phyloP scores from a whole-genome alignment of 2,329 filamentous ascomycete species.

The Aspergillus felis region DNA sequence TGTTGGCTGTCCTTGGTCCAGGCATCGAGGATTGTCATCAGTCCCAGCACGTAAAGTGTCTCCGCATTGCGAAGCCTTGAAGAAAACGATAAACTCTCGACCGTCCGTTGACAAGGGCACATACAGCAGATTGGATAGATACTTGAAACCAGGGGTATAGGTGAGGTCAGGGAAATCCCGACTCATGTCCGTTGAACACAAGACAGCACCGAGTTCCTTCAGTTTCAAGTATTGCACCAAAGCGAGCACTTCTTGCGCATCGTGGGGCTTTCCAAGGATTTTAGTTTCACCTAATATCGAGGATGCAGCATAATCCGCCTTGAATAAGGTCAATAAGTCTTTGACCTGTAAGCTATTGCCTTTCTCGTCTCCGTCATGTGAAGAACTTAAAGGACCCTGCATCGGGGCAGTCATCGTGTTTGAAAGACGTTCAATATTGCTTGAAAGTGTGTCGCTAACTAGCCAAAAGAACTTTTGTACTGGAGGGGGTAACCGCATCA shows the following conservation, averaged over 20 bases:
- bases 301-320: conserved; percentile 80
- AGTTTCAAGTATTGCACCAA: conserved; percentile 81
- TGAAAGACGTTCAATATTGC: conserved; percentile 82
- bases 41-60: conserved; percentile 70
- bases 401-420: conserved; percentile 82
- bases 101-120: conserved; percentile 75
- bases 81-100: conserved; percentile 85
- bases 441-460: conserved; percentile 77
- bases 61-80: conserved; percentile 71
- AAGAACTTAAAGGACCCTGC: conserved; percentile 86
- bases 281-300: conserved; percentile 89
- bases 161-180: conserved; percentile 76
- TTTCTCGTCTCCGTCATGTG: conserved; percentile 77
- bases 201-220: conserved; percentile 68
- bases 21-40: conserved; percentile 72
- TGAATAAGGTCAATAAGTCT: conserved; percentile 76
- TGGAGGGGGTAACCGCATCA: conserved; percentile 88
- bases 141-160: conserved; percentile 73
- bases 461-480: conserved; percentile 89
- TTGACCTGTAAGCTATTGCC: conserved; percentile 89
- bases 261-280: conserved; percentile 68
- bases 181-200: conserved; percentile 71
- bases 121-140: conserved; percentile 73
- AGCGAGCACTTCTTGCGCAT: conserved; percentile 77
- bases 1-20: conserved; percentile 78